Evolutionary conservation across 208 protist species (phyloP), one percentile per base, ranked within the genome.

Genomic region (Leishmania braziliensis): DNA sequence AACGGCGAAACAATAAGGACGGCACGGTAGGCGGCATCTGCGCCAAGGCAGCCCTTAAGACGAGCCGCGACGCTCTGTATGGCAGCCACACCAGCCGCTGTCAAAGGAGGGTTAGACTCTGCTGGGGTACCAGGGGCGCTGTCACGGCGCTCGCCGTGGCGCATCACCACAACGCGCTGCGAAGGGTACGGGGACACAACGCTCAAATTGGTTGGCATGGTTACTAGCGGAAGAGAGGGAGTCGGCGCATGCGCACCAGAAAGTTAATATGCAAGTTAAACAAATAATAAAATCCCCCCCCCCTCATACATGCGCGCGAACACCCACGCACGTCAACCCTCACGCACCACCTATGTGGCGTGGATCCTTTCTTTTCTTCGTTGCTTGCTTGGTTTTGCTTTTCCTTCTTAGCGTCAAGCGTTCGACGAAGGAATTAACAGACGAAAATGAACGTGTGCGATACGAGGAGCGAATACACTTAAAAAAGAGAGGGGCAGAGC

Each of bases 91-190:
- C 92, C 94, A 2, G 81, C 65, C 33, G 85, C 62, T n/a, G 94
- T 95, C 14, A 97, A 79, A 5, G 94, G 91, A 16, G 94, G 94
- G 76, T 97, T 86, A 5, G 82, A 85, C 79, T 97, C 94, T 4
- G 86, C 65, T 6, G 84, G 74, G 0, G 91, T 87, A 51, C 88
- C 87, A 6, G 84, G 77, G 16, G 78, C 79, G 48, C 83, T 86
- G 80, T 97, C 94, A 26, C 91, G 75, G n/a, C 94, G 90, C 84
- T 97, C 92, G 14, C 94, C 94, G 66, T 97, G 94, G 48, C 94
- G 94, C 77, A 97, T 83, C 4, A 97, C 88, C 60, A 97, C 74
- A 72, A 97, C 78, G 26, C 84, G 84, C 77, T 93, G 90, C 46
- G 86, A 73, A 12, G 73, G 62, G 62, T 73, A 79, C 23, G 76